These are phyloP conservation scores for Flaveria floridana DNA, from an alignment of 140 eudicot species.

Conservation along the genomic window DNA sequence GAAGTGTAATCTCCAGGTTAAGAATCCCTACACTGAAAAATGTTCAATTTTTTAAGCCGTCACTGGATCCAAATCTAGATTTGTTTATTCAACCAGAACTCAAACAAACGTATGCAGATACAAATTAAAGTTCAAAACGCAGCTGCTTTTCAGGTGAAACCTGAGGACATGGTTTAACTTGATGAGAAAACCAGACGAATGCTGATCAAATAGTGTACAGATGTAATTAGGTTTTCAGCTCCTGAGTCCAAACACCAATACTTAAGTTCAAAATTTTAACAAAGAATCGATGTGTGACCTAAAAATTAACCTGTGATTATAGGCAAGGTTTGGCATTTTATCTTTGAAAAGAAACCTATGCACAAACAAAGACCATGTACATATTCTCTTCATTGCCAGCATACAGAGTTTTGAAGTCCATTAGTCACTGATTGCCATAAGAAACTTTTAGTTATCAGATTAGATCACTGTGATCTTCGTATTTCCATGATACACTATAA, in stretches of 20 bases:
- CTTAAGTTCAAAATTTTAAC: slow-evolving; percentile 10
- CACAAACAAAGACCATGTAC: slow-evolving; percentile 1
- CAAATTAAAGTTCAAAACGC: slow-evolving; percentile 10
- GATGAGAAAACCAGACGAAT: neutral
- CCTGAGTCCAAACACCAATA: slow-evolving; percentile 6
- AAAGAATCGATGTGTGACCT: neutral
- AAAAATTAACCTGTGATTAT: slow-evolving; percentile 34
- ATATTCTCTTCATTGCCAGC: slow-evolving; percentile 12
- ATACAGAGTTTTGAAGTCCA: neutral
- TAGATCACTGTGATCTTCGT: slow-evolving; percentile 26
- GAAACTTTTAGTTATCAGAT: slow-evolving; percentile 7
- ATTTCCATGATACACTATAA: neutral
- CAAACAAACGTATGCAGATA: neutral
- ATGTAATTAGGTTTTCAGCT: slow-evolving; percentile 1
- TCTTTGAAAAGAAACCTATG: slow-evolving; percentile 20
- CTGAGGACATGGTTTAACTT: neutral
- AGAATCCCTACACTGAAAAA: neutral
- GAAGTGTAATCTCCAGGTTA: slow-evolving; percentile 2
- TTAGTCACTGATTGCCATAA: neutral
- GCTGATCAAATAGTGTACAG: slow-evolving; percentile 14
- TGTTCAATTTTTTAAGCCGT: neutral
- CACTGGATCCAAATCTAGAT: neutral
- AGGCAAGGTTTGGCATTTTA: slow-evolving; percentile 7
- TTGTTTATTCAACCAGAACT: neutral
- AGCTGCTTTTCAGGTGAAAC: slow-evolving; percentile 17